Percentiles rank a stretch among this genome's conserved stretches.
These are phyloP conservation scores for Pythium brassicae DNA, from an alignment of 352 stramenopile genomes.

Conservation along the genomic window DNA sequence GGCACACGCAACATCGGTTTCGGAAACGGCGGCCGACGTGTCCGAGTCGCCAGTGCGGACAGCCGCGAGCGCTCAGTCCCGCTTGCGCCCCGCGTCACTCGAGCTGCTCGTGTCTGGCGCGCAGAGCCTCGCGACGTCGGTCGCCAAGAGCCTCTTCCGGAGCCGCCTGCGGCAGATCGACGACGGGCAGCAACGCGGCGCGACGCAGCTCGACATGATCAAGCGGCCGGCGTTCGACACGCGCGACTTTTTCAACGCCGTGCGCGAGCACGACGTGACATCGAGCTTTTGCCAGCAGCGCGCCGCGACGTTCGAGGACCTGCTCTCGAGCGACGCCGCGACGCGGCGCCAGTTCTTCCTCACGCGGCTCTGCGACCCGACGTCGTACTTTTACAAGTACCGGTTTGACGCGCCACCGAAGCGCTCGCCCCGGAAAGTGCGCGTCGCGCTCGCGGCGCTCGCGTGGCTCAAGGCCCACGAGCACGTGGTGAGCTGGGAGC, in stretches of 20 bases:
- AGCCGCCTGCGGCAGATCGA: constrained; percentile 66
- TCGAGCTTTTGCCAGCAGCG: constrained; percentile 80
- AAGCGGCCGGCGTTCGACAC: constrained; percentile 51
- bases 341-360: constrained; percentile 77
- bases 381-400: constrained; percentile 90
- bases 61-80: constrained; percentile 11
- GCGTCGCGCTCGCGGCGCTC: constrained; percentile 53
- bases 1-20: constrained; percentile 2
- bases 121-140: constrained; percentile 62
- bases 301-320: constrained; percentile 70
- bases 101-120: constrained; percentile 62
- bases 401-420: constrained; percentile 68
- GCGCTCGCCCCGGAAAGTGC: constrained; percentile 59
- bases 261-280: constrained; percentile 76
- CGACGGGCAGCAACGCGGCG: constrained; percentile 16
- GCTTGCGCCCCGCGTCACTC: constrained; percentile 68
- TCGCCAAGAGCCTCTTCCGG: constrained; percentile 71
- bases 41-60: neutral
- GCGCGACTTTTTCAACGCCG: constrained; percentile 75
- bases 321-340: constrained; percentile 58
- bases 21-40: neutral
- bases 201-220: constrained; percentile 71
- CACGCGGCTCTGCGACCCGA: constrained; percentile 81
- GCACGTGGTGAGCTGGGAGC: constrained; percentile 81
- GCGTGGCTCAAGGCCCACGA: constrained; percentile 81